Evolutionary conservation across 139 green algal genomes (phyloP), one percentile per base, ranked within the genome.

Genomic region (Coccomyxa sp.): DNA sequence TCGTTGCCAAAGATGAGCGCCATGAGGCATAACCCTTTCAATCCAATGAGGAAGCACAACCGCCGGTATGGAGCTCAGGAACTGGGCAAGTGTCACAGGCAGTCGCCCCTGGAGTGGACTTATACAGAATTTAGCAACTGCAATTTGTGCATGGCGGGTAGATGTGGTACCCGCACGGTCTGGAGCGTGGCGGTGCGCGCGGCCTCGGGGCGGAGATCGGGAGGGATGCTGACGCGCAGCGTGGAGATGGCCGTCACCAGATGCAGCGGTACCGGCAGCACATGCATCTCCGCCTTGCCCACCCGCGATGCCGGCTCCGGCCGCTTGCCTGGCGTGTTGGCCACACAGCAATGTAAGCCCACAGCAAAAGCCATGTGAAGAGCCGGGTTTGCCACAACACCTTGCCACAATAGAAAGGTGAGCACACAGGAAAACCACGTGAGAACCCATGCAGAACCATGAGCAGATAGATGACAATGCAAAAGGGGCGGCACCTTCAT

Each of bases 151-250:
- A 51, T 51, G 38, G 38, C 38, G 38, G 7, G 7, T 11, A 51
- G 38, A 51, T 51, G 38, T 7, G 3, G 38, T 13, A 85, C 85
- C 81, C 80, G 83, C 76, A 94, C 82, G 51, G 89, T 92, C 12
- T 91, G 80, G 81, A 95, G 87, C 58, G 94, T 90, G 28, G 80
- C 86, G 27, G 86, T 83, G 11, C 92, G 86, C 0, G 90, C 76
- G 30, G 95, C 91, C 15, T 84, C 25, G 0, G 91, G 81, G 25
- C 91, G 81, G 80, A 99, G 87, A 82, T 99, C 94, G 13, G 79
- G 59, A 10, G 96, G 95, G 31, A 99, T 83, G n/a, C 28, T 79
- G 31, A 99, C 87, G 60, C 94, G 86, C 71, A 98, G 88, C 7
- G 86, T 87, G 76, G 87, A 90, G 17, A 99, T 86, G 51, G 76